Conservation (phyloP, 345 rosid species). For the Aquilaria sinensis region DNA sequence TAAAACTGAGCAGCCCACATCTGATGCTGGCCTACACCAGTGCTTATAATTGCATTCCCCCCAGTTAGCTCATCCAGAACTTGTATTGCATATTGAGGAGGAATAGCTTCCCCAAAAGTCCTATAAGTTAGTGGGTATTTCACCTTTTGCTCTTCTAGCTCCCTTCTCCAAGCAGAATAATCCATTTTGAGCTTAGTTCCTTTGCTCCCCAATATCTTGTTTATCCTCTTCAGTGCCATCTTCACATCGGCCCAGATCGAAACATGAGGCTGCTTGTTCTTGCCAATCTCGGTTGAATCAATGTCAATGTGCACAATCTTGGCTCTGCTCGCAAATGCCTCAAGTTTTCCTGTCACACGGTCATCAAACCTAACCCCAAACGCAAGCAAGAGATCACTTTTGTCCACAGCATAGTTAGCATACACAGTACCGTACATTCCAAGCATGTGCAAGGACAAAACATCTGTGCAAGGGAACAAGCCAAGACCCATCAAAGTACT, state of each 20-base stretch:
- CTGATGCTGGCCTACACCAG: constrained; percentile 98
- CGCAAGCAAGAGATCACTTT: constrained; percentile 80
- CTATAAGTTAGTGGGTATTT: constrained; percentile 66
- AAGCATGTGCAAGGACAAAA: constrained; percentile 78
- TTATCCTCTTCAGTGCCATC: constrained; percentile 72
- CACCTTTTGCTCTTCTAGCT: constrained; percentile 60
- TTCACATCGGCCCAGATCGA: constrained; percentile 86
- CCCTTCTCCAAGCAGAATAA: constrained; percentile 67
- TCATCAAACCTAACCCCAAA: constrained; percentile 99
- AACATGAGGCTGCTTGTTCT: constrained; percentile 94
- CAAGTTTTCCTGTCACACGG: constrained; percentile 93
- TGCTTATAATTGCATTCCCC: constrained; percentile 82
- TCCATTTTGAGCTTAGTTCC: constrained; percentile 40
- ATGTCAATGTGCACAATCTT: constrained; percentile 95
- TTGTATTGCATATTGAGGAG: constrained; percentile 89
- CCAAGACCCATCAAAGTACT: constrained; percentile 99
- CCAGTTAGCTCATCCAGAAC: constrained; percentile 80
- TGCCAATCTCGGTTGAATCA: constrained; percentile 93
- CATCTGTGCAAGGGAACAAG: constrained; percentile 50
- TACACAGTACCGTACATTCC: constrained; percentile 98
- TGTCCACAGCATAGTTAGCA: constrained; percentile 88
- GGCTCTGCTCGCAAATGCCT: constrained; percentile 90
- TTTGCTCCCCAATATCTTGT: constrained; percentile 49
- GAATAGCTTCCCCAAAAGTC: constrained; percentile 86
- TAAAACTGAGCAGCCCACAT: constrained; percentile 99